Conservation (phyloP, 495 filamentous ascomycete genomes). For the Podospora australis region DNA sequence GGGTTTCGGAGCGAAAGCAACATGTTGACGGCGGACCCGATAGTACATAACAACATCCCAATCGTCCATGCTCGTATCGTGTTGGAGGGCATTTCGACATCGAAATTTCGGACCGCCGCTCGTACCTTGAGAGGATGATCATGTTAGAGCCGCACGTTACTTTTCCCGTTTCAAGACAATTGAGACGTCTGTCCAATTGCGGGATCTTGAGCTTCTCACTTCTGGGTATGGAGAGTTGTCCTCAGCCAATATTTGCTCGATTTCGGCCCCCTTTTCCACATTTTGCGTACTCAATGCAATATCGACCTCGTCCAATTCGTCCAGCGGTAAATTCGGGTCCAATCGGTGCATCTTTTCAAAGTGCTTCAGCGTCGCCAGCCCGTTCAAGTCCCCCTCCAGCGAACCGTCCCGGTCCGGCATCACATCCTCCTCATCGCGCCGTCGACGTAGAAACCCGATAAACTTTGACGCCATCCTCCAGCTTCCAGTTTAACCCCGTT, state of each 20-base stretch:
- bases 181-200: not conserved
- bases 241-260: conserved; percentile 52
- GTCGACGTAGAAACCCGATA: conserved; percentile 23
- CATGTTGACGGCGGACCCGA: conserved; percentile 66
- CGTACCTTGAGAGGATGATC: conserved; percentile 47
- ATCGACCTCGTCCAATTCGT: conserved; percentile 55
- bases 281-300: conserved; percentile 50
- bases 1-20: conserved; percentile 62
- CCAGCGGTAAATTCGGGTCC: conserved; percentile 62
- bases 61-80: conserved; percentile 69
- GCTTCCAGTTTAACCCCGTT: not conserved
- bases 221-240: conserved; percentile 68
- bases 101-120: conserved; percentile 54
- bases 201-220: conserved; percentile 29
- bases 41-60: conserved; percentile 55
- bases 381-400: conserved; percentile 22
- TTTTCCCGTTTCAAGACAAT: not conserved
- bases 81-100: conserved; percentile 61
- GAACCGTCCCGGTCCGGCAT: conserved; percentile 26
- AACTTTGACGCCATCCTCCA: conserved; percentile 11
- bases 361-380: conserved; percentile 33
- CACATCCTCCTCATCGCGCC: conserved; percentile 17
- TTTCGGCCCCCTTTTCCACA: conserved; percentile 44
- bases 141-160: conserved; percentile 9
- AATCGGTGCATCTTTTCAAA: conserved; percentile 58